Base-by-base conservation (phyloP, 139 green algal species). In the Tetraselmis chui region DNA sequence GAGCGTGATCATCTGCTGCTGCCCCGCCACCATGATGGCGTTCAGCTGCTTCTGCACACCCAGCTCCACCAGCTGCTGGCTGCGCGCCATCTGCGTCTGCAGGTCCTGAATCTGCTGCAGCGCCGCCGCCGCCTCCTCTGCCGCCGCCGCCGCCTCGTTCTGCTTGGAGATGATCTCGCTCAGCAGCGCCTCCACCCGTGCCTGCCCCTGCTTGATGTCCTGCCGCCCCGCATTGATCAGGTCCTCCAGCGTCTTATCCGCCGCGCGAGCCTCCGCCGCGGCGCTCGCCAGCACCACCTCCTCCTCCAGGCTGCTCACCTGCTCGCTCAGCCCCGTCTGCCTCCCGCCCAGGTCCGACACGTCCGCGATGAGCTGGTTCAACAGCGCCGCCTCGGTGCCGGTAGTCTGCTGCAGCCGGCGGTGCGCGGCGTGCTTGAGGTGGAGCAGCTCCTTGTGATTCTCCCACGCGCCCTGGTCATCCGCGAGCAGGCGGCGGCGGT, bases 151-250 rank as follows among this genome's bases (percentile, higher is more conserved):
- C 59, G 86, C 84, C 76, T 87, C 32, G 67, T 91, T 88, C 84
- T 91, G 90, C 83, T 92, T 92, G 78, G 90, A 87, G 26, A 94
- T 87, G 80, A 93, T 94, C 83, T 87, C 83, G 45, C 91, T 84
- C 59, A 95, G 87, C 82, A 91, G 86, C 59, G 59, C 32, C 59
- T 90, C 87, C 1, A 93, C 85, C 0, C 77, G 59, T 2, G 82
- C 31, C 85, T 94, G 89, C 23, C 88, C 88, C 0, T 83, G 31
- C 26, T 79, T n/a, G 58, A 94, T 95, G 76, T 93, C 86, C 2
- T 84, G 78, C 1, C 89, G 86, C 18, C 87, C 87, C 30, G 84
- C 84, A 24, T 78, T 87, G 80, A 96, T 96, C 1, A 94, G 81
- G 18, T 91, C 83, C 59, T 92, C 67, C 59, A 94, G 82, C 0